A percentile compares a stretch with the other conserved stretches of the same genome.
phyloP scores from a whole-genome alignment of 805 yeast genomes.

The Candida verbasci region DNA sequence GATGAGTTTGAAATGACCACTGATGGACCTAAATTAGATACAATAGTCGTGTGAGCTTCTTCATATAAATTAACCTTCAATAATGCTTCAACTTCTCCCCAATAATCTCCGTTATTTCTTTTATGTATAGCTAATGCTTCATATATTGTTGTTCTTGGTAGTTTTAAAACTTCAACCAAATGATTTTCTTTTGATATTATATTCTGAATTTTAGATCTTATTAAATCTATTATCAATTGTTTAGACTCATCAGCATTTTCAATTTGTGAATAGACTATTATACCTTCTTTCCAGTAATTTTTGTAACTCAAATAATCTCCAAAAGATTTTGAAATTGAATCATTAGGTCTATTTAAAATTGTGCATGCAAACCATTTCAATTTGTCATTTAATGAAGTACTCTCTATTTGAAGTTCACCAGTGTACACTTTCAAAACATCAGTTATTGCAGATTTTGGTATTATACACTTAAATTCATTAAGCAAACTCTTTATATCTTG shows the following conservation, averaged over 20 bases:
- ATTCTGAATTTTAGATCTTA: constrained; percentile 27
- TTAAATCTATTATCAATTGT: constrained; percentile 31
- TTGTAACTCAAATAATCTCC: constrained; percentile 45
- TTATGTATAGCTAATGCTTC: constrained; percentile 60
- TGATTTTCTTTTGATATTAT: constrained; percentile 26
- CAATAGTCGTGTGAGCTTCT: constrained; percentile 60
- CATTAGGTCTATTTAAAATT: constrained; percentile 27
- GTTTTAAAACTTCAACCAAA: constrained; percentile 34
- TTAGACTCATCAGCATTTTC: constrained; percentile 42
- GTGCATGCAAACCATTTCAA: constrained; percentile 52
- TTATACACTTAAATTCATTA: constrained; percentile 10
- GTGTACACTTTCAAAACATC: constrained; percentile 19
- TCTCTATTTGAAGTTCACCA: not conserved
- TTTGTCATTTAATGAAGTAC: constrained; percentile 27
- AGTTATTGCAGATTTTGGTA: constrained; percentile 12
- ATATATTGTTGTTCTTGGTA: constrained; percentile 47
- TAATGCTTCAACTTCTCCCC: constrained; percentile 58
- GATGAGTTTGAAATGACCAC: constrained; percentile 50
- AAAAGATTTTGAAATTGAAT: constrained; percentile 30
- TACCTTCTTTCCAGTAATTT: constrained; percentile 54
- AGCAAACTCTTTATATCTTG: constrained; percentile 2
- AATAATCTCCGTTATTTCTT: constrained; percentile 44
- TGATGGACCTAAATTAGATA: constrained; percentile 65
- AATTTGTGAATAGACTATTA: constrained; percentile 61
- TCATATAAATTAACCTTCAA: constrained; percentile 55